Evolutionary conservation across 768 basidiomycete genomes (phyloP), one percentile per base, ranked within the genome.

Genomic region (Leccinum pellstonianum): DNA sequence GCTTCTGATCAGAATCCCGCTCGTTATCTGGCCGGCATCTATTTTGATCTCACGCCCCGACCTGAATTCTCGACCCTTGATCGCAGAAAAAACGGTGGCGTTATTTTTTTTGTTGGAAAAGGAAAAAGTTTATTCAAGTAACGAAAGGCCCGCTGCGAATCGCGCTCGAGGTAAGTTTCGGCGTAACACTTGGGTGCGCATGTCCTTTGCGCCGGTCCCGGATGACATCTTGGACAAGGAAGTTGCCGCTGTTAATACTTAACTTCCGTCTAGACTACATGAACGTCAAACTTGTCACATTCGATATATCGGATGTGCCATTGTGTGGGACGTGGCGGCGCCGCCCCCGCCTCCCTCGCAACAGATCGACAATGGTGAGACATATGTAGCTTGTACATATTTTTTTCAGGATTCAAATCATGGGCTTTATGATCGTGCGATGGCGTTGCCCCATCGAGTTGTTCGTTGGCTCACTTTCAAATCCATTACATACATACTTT

Each of bases 81-180:
- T 60, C 56, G 11, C 41, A 41, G 38, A 15, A 58, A 46, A 47
- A 58, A 33, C 37, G 50, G 59, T 58, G 59, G 59, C 59, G 59
- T 35, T 38, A 35, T 43, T 47, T 3, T 21, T 2, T 47, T n/a
- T 29, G 0, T 41, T 41, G 2, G 41, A n/a, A 41, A 41, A 41
- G 41, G 41, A 41, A 41, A 41, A 17, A 41, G 17, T 4, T n/a
- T 29, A 29, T 29, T 29, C 9, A 0, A 29, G 29, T n/a, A n/a
- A 41, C 43, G 43, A 46, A 46, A n/a, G 10, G 10, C 19, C 46
- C 21, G 46, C 21, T 21, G 46, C 21, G 46, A 41, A 41, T 47
- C 12, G 46, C 12, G 21, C 33, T 33, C 33, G 33, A 47, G 21
- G 21, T 12, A 21, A 21, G 19, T 21, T 47, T 21, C 46, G 46